Conservation (phyloP, 495 filamentous ascomycete species). For the Usnea hakonensis region DNA sequence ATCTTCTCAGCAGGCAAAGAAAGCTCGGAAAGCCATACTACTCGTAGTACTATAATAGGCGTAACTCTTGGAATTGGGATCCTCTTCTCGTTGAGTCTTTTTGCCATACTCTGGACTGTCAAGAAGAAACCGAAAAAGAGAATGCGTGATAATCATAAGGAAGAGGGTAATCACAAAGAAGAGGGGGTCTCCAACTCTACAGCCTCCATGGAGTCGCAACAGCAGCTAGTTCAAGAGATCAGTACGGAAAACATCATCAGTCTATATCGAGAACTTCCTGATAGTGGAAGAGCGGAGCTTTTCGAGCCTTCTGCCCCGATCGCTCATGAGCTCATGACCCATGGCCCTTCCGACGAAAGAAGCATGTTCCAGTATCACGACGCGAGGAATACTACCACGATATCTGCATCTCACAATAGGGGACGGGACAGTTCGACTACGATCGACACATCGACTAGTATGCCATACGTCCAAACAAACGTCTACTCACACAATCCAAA, state of each 20-base stretch:
- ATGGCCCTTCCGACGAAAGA: not conserved
- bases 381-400: not conserved
- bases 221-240: slow-evolving; percentile 11
- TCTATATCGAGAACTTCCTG: slow-evolving; percentile 6
- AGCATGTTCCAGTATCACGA: not conserved
- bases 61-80: not conserved
- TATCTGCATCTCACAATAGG: too few species aligned
- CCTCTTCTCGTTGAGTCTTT: not conserved
- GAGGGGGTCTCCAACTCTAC: too few species aligned
- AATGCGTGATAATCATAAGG: too few species aligned
- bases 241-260: slow-evolving; percentile 6
- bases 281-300: slow-evolving; percentile 10
- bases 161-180: too few species aligned
- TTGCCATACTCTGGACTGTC: not conserved
- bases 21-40: not conserved
- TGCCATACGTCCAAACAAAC: slow-evolving; percentile 7
- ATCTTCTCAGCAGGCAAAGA: not conserved
- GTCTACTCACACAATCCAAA: slow-evolving; percentile 1
- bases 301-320: slow-evolving; percentile 10
- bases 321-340: slow-evolving; percentile 4
- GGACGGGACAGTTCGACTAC: not conserved
- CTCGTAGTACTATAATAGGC: not conserved
- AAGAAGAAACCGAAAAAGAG: not conserved
- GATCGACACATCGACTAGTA: slow-evolving; percentile 1
- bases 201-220: too few species aligned